These are phyloP conservation scores for Iris pallida DNA, from an alignment of 116 monocot genomes.

Conservation along the genomic window DNA sequence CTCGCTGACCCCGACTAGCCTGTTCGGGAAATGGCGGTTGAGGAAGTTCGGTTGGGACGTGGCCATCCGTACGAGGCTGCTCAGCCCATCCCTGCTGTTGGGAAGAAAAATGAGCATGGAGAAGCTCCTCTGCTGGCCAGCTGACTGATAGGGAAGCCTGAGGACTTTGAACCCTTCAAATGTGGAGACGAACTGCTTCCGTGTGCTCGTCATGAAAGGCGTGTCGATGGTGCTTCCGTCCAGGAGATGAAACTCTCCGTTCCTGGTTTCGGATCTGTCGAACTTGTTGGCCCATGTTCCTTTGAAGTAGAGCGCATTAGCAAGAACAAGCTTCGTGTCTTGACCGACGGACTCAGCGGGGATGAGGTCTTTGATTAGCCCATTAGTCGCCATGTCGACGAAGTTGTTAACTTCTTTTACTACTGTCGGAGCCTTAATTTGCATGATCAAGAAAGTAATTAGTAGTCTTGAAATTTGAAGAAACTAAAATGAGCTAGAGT, in stretches of 20 bases:
- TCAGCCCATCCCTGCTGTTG: constrained; percentile 34
- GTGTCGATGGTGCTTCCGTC: constrained; percentile 31
- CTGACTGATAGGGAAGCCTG: no score
- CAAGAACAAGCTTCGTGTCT: no score
- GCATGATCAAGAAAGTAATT: background rate
- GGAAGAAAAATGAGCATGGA: constrained; percentile 77
- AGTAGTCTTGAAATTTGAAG: background rate
- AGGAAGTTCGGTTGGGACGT: constrained; percentile 34
- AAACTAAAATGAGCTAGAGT: background rate
- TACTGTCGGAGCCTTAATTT: background rate
- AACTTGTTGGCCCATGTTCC: no score
- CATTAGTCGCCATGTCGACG: constrained; percentile 31
- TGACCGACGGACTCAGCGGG: no score
- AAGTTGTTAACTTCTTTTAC: constrained; percentile 17
- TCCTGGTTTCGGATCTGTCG: no score
- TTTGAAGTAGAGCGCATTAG: no score
- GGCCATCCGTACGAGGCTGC: constrained; percentile 27
- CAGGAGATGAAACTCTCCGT: no score
- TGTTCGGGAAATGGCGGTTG: constrained; percentile 20
- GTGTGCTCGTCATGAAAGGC: constrained; percentile 47
- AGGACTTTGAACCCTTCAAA: constrained; percentile 44
- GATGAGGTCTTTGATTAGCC: constrained; percentile 50
- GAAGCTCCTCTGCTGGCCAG: constrained; percentile 44
- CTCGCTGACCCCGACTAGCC: constrained; percentile 19
- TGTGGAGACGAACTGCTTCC: constrained; percentile 28